Conservation (phyloP, 2,329 filamentous ascomycete species). For the Pochonia chlamydosporia region DNA sequence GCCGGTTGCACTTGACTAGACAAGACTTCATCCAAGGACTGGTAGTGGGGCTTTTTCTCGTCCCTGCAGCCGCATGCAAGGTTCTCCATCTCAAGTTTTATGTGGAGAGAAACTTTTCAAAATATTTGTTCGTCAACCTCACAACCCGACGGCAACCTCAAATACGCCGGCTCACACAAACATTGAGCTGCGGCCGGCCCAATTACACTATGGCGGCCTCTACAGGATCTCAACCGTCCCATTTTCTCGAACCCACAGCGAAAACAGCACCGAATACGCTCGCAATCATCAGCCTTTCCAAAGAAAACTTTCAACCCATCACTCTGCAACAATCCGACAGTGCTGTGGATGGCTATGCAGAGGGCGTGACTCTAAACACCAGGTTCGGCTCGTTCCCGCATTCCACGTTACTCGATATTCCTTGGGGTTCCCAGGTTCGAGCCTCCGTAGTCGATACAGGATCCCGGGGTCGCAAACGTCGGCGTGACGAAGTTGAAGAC, state of each 20-base stretch:
- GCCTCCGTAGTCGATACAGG: conserved; percentile 89
- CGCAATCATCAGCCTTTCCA: conserved; percentile 80
- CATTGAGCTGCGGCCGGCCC: conserved; percentile 2
- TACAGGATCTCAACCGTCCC: conserved; percentile 45
- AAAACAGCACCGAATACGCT: conserved; percentile 60
- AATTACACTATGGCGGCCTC: conserved; percentile 18
- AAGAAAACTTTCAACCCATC: conserved; percentile 76
- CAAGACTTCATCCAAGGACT: too few species aligned
- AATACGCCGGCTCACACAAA: neutral
- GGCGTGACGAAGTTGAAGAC: conserved; percentile 36
- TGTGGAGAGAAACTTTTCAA: neutral
- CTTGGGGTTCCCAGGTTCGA: conserved; percentile 88
- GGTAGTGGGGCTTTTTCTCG: too few species aligned
- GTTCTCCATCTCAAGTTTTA: neutral
- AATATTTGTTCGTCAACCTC: neutral
- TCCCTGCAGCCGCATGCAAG: too few species aligned
- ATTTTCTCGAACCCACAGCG: conserved; percentile 70
- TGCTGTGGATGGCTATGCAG: conserved; percentile 64
- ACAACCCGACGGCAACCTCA: neutral
- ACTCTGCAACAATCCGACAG: conserved; percentile 59
- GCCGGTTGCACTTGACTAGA: too few species aligned
- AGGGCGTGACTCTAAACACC: conserved; percentile 80
- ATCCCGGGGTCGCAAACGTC: conserved; percentile 70
- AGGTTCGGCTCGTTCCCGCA: conserved; percentile 89
- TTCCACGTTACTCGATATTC: conserved; percentile 67